A percentile compares a stretch with the other conserved stretches of the same genome.
phyloP scores from a whole-genome alignment of 2,329 filamentous ascomycete genomes.

The Xylaria sp. region DNA sequence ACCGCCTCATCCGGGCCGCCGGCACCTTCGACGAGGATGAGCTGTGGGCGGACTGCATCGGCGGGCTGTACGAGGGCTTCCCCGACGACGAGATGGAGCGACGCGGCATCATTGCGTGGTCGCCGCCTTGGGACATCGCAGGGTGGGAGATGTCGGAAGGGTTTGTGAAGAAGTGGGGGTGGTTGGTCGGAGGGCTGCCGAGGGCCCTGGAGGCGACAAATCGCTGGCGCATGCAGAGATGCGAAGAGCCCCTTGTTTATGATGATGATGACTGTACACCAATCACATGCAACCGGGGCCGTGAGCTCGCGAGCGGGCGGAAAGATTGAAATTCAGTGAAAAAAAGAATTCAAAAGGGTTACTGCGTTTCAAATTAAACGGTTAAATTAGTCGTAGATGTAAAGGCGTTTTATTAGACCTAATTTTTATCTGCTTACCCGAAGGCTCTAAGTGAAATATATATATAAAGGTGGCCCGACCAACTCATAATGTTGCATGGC shows the following conservation, averaged over 20 bases:
- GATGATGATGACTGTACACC: slow-evolving; percentile 41
- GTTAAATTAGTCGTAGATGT: too few relatives aligned
- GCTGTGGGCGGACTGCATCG: slow-evolving; percentile 55
- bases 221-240: slow-evolving; percentile 49
- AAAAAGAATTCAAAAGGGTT: too few relatives aligned
- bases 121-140: slow-evolving; percentile 52
- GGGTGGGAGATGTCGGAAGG: slow-evolving; percentile 56
- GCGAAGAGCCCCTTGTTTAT: slow-evolving; percentile 47
- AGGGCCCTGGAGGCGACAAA: slow-evolving; percentile 51
- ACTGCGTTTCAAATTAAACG: too few relatives aligned
- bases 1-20: slow-evolving; percentile 52
- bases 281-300: slow-evolving; percentile 28
- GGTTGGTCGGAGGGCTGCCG: slow-evolving; percentile 45
- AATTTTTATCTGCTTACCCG: too few relatives aligned
- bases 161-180: slow-evolving; percentile 53
- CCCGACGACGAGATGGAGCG: slow-evolving; percentile 54
- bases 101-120: slow-evolving; percentile 56
- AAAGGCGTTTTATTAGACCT: too few relatives aligned
- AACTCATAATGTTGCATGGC: too few relatives aligned
- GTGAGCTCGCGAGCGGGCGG: too few relatives aligned
- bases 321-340: too few relatives aligned
- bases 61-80: slow-evolving; percentile 57
- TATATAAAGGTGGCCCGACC: too few relatives aligned
- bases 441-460: too few relatives aligned
- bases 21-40: slow-evolving; percentile 56